phyloP scores from a whole-genome alignment of 352 stramenopile genomes.

The Pythium insidiosum region DNA sequence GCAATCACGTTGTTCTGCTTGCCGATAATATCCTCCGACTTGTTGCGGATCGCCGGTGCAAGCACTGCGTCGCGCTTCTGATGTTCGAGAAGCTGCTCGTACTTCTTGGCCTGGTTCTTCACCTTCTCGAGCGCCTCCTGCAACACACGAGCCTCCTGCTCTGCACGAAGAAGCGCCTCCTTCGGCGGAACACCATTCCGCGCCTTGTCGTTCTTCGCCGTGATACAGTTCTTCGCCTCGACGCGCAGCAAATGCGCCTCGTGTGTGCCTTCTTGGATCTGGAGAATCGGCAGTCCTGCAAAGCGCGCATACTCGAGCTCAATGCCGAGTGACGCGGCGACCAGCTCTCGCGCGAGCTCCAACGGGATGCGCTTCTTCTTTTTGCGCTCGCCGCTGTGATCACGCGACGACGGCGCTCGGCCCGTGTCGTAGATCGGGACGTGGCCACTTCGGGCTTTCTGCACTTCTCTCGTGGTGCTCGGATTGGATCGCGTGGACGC shows the following conservation, averaged over 20 bases:
- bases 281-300: constrained; percentile 58
- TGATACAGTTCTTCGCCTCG: constrained; percentile 75
- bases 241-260: constrained; percentile 76
- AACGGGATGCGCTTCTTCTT: constrained; percentile 80
- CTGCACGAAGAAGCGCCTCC: constrained; percentile 54
- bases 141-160: constrained; percentile 65
- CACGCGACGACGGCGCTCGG: constrained; percentile 1
- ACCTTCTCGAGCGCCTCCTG: constrained; percentile 80
- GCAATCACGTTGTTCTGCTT: constrained; percentile 80
- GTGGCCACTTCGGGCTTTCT: constrained; percentile 26
- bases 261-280: constrained; percentile 69
- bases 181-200: constrained; percentile 37
- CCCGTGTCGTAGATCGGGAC: constrained; percentile 49
- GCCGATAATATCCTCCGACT: constrained; percentile 64
- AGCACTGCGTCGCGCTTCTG: constrained; percentile 67
- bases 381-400: constrained; percentile 28
- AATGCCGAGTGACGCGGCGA: constrained; percentile 67
- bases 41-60: constrained; percentile 59
- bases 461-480: constrained; percentile 32
- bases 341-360: constrained; percentile 70
- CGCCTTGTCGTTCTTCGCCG: constrained; percentile 34
- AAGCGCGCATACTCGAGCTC: constrained; percentile 63
- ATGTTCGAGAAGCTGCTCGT: constrained; percentile 70
- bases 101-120: constrained; percentile 79
- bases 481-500: constrained; percentile 51